Conservation (phyloP, 176 grass and related monocot genomes). For the Lolium rigidum region DNA sequence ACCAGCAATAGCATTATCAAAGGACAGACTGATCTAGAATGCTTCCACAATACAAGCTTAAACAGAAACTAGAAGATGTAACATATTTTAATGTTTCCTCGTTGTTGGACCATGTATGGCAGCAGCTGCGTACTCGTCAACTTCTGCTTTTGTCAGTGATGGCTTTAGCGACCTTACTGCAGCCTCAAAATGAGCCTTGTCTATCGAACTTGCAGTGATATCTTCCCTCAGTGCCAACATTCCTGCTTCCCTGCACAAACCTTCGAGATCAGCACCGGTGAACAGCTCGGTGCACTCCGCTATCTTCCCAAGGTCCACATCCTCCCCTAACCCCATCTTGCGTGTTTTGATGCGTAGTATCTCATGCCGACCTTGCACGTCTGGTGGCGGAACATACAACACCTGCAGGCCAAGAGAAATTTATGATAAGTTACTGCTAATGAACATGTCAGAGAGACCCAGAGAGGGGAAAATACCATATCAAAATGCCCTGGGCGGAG, state of each 20-base stretch:
- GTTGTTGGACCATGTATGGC: slow-evolving; percentile 41
- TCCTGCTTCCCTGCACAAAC: slow-evolving; percentile 81
- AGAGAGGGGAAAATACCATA: slow-evolving; percentile 47
- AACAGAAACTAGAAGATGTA: background rate
- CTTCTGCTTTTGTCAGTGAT: slow-evolving; percentile 66
- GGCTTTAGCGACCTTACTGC: slow-evolving; percentile 64
- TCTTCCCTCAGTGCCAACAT: slow-evolving; percentile 78
- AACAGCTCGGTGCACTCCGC: slow-evolving; percentile 66
- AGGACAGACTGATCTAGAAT: background rate
- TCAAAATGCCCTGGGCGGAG: slow-evolving; percentile 82
- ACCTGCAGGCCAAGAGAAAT: slow-evolving; percentile 56
- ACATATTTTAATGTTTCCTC: slow-evolving; percentile 37
- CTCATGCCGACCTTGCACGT: slow-evolving; percentile 68
- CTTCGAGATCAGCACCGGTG: slow-evolving; percentile 83
- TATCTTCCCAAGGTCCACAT: slow-evolving; percentile 69
- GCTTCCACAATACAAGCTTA: background rate
- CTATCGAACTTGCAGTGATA: slow-evolving; percentile 46
- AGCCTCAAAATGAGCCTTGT: slow-evolving; percentile 53
- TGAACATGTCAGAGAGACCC: background rate
- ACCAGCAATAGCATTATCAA: background rate
- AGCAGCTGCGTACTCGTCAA: slow-evolving; percentile 64
- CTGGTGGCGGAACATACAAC: slow-evolving; percentile 76
- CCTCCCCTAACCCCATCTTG: slow-evolving; percentile 76
- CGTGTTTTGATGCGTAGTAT: slow-evolving; percentile 76
- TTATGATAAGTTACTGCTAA: background rate